A percentile compares a stretch with the other conserved stretches of the same genome.
Conservation (phyloP, 139 green algal species). For the Protoeuglena noctilucae region DNA sequence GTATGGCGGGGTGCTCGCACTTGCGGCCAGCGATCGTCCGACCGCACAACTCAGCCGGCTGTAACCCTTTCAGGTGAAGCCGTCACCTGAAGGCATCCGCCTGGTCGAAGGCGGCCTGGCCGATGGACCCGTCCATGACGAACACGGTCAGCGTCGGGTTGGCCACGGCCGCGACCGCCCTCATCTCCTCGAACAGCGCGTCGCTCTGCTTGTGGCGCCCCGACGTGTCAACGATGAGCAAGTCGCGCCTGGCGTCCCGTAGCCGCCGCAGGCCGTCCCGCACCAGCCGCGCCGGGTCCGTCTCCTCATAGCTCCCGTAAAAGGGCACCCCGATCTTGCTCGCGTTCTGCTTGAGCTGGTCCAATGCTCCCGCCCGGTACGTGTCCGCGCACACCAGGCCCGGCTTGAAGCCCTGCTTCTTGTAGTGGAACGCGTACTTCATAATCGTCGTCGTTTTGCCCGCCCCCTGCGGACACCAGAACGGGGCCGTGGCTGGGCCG, state of each 20-base stretch:
- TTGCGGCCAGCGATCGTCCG: not conserved
- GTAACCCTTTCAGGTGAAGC: too few relatives aligned
- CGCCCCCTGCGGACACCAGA: constrained; percentile 40
- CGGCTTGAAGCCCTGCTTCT: constrained; percentile 93
- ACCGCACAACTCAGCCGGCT: constrained; percentile 2
- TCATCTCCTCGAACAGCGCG: constrained; percentile 98
- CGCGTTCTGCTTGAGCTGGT: constrained; percentile 99
- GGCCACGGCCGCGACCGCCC: constrained; percentile 41
- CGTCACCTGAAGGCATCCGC: constrained; percentile 93
- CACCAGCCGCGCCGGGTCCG: constrained; percentile 84
- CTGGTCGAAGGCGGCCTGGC: constrained; percentile 91
- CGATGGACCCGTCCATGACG: constrained; percentile 96
- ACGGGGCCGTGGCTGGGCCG: too few relatives aligned
- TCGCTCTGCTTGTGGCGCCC: constrained; percentile 93
- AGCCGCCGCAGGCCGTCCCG: constrained; percentile 79
- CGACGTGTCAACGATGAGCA: constrained; percentile 97
- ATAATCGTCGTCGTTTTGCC: constrained; percentile 98
- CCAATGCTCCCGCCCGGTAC: constrained; percentile 85
- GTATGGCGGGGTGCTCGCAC: not conserved
- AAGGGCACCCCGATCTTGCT: constrained; percentile 85
- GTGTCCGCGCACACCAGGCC: constrained; percentile 96
- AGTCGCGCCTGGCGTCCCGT: constrained; percentile 51
- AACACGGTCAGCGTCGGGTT: constrained; percentile 83
- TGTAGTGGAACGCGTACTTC: constrained; percentile 91
- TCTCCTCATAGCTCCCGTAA: constrained; percentile 86